These are phyloP conservation scores for Nakaseomyces uthaithaninus DNA, from an alignment of 1,139 yeast species.

Conservation along the genomic window DNA sequence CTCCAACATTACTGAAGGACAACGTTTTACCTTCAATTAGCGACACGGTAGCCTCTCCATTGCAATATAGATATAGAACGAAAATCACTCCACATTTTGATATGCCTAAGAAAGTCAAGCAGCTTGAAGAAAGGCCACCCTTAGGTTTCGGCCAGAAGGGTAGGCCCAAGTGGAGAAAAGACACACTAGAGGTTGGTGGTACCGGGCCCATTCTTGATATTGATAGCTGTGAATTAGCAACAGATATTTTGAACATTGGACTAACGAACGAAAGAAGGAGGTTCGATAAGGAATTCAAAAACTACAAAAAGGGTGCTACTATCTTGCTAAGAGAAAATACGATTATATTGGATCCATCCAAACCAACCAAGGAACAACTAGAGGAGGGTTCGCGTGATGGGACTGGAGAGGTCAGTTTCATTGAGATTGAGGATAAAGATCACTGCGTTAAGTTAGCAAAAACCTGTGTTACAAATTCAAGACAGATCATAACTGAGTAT, in stretches of 20 bases:
- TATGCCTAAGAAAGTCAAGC: constrained; percentile 43
- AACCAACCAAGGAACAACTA: constrained; percentile 31
- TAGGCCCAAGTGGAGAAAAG: constrained; percentile 60
- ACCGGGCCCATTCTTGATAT: constrained; percentile 60
- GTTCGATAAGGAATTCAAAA: constrained; percentile 43
- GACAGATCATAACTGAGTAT: constrained; percentile 73
- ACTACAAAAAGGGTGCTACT: constrained; percentile 80
- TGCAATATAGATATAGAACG: constrained; percentile 70
- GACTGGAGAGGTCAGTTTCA: constrained; percentile 33
- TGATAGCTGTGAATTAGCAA: constrained; percentile 89
- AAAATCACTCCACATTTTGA: constrained; percentile 95
- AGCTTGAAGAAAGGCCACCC: constrained; percentile 44
- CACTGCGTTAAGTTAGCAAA: constrained; percentile 30
- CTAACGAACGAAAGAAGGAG: constrained; percentile 59
- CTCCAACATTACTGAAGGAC: constrained; percentile 39
- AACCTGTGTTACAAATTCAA: constrained; percentile 53
- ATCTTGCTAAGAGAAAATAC: constrained; percentile 75
- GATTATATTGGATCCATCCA: constrained; percentile 30
- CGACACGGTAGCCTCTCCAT: constrained; percentile 72
- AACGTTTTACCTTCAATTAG: constrained; percentile 50
- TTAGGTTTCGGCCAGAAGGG: constrained; percentile 87
- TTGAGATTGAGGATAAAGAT: constrained; percentile 22
- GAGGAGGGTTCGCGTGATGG: constrained; percentile 41
- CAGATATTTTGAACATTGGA: constrained; percentile 66
- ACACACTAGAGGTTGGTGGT: constrained; percentile 39